Evolutionary conservation across 2,329 filamentous ascomycete species (phyloP), one percentile per base, ranked within the genome.

Genomic region (Fusarium udum): DNA sequence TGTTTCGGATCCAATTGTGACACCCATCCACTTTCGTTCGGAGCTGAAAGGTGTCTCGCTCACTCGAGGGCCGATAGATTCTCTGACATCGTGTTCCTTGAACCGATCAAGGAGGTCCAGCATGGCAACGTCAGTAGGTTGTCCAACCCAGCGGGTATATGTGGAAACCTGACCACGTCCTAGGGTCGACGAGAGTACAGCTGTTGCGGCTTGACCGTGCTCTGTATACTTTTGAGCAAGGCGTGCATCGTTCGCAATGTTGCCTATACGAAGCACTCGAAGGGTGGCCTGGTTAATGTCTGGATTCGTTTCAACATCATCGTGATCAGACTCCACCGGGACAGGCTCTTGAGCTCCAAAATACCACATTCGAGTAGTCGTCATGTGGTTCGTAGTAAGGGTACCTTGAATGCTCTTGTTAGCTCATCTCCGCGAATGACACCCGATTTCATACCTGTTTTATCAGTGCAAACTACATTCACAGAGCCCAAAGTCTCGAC

Each of bases 381-480:
- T 97, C 96, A 99, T 98, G 80, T 99, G 96, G 80, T 98, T 99
- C 80, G 95, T 95, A 0, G 96, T 99, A 69, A 99, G 85, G 4
- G 96, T 99, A 37, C 95, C 92, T 92, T 53, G 40, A 56, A 36
- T 48, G n/a, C 39, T 20, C 28, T 34, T 36, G 55, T 79, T 71
- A 82, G 71, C 45, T 20, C 26, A 22, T 43, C 18, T 39, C 34
- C 40, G 32, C 34, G 42, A 9, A 4, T 48, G 34, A 16, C 18
- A 6, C 36, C 45, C 20, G 56, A 22, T 34, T 34, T 69, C 81
- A 76, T 83, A 90, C 90, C 94, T 48, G 96, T 99, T 85, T 99
- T 99, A 86, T 99, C 96, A 75, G 95, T 98, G 85, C 97, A 99
- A 12, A 99, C 94, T n/a, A 99, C 95, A 78, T 98, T 99, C 67